Percentiles rank a stretch among this genome's conserved stretches.
These are phyloP conservation scores for Carallia pectinifolia DNA, from an alignment of 345 rosid species.

Conservation along the genomic window DNA sequence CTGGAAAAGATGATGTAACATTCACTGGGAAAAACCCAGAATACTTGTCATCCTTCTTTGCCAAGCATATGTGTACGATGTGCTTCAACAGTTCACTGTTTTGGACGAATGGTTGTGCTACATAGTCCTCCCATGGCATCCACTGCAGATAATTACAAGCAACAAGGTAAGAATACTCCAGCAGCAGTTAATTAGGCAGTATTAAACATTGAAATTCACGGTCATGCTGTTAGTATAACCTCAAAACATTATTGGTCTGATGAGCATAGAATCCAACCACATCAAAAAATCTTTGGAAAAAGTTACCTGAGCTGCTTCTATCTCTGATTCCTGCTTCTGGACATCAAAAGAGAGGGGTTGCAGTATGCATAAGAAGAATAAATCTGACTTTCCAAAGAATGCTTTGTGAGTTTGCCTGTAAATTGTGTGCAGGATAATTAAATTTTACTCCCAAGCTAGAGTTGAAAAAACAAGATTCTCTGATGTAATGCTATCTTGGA, in stretches of 20 bases:
- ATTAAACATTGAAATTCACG: neutral
- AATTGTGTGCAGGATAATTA: neutral
- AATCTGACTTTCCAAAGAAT: slow-evolving; percentile 74
- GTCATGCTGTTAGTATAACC: too few species aligned
- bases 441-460: neutral
- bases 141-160: slow-evolving; percentile 45
- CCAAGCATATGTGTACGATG: slow-evolving; percentile 27
- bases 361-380: slow-evolving; percentile 76
- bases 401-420: slow-evolving; percentile 70
- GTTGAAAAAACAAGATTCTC: neutral
- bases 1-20: neutral
- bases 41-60: slow-evolving; percentile 33
- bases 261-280: neutral
- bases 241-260: neutral
- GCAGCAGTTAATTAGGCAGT: neutral
- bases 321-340: slow-evolving; percentile 67
- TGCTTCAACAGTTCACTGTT: slow-evolving; percentile 26
- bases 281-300: neutral
- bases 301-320: slow-evolving; percentile 70
- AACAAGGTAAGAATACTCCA: slow-evolving; percentile 11
- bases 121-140: slow-evolving; percentile 63
- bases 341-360: slow-evolving; percentile 68
- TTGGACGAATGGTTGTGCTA: slow-evolving; percentile 35
- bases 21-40: slow-evolving; percentile 32
- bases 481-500: neutral